Evolutionary conservation across 78 protist genomes (phyloP), one percentile per base, ranked within the genome.

Genomic region (Protostelium mycophagum): DNA sequence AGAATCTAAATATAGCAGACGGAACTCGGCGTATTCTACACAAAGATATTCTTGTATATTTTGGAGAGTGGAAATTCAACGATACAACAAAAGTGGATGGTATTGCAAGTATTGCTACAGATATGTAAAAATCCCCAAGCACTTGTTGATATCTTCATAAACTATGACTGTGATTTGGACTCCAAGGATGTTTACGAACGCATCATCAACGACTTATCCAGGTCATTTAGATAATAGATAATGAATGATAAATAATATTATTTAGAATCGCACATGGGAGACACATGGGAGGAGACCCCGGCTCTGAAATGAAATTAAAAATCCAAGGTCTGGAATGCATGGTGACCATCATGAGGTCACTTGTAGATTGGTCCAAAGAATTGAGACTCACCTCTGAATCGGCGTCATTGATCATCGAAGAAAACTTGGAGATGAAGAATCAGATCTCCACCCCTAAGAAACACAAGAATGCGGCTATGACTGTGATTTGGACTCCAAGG

Each of bases 111-210:
- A 0, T 84, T 97, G 36, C 63, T 87, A 37, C 35, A 63, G 35
- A 51, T 98, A 85, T 95, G 96, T 89, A 86, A 88, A n/a, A 93
- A 95, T 85, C 87, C 98, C 83, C 98, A 96, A 90, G 93, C 95
- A 5, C 9, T 98, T 34, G 94, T 96, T 10, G 99, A 97, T 36
- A 88, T 98, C 23, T 98, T 93, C 86, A 88, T 98, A 86, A 98
- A 98, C 94, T 98, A 98, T 94, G 99, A 98, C 94, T 98, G 99
- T 89, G 98, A 91, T 86, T 16, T 97, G 51, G n/a, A 88, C 28
- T 35, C 87, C n/a, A 89, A 63, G 34, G 96, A 98, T 87, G 90
- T 98, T 34, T 95, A 96, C 91, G 98, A 95, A 83, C 34, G 87
- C 73, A 91, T 91, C 92, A 91, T 91, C 63, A 89, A 91, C 31